These are phyloP conservation scores for Talaromyces pinophilus DNA, from an alignment of 2,329 filamentous ascomycete genomes.

Conservation along the genomic window DNA sequence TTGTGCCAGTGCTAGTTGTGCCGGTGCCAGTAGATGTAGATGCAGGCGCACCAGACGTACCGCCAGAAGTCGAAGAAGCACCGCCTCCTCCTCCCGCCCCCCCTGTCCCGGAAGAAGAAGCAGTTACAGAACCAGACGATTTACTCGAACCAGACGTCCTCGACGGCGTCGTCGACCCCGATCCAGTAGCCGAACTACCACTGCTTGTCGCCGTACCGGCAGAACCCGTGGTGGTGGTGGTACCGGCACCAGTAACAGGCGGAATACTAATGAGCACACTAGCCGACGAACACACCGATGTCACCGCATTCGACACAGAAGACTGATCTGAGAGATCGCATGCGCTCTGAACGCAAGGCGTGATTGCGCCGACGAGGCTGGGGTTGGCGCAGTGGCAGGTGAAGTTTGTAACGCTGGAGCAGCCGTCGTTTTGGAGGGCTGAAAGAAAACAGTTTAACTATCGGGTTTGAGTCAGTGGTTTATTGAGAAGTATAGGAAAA, in stretches of 20 bases:
- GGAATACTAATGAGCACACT: slow-evolving; percentile 41
- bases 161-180: neutral
- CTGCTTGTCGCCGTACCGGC: neutral
- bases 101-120: neutral
- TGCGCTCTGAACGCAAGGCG: slow-evolving; percentile 50
- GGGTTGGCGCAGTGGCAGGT: slow-evolving; percentile 53
- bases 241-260: slow-evolving; percentile 26
- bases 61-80: neutral
- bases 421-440: slow-evolving; percentile 48
- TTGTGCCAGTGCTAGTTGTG: slow-evolving; percentile 25
- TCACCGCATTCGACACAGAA: slow-evolving; percentile 40
- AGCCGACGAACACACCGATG: slow-evolving; percentile 37
- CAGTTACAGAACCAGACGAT: neutral
- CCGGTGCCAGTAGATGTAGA: neutral
- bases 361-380: slow-evolving; percentile 43
- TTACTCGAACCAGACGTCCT: neutral
- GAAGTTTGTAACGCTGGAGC: slow-evolving; percentile 51
- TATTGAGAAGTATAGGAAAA: neutral
- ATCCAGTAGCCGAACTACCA: neutral
- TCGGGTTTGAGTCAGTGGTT: neutral
- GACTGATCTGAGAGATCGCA: slow-evolving; percentile 45
- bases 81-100: neutral
- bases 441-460: slow-evolving; percentile 50
- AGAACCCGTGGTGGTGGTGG: slow-evolving; percentile 22
- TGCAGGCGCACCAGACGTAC: slow-evolving; percentile 18